phyloP scores from a whole-genome alignment of 768 basidiomycete genomes.

The Boletus rubroflammeus region DNA sequence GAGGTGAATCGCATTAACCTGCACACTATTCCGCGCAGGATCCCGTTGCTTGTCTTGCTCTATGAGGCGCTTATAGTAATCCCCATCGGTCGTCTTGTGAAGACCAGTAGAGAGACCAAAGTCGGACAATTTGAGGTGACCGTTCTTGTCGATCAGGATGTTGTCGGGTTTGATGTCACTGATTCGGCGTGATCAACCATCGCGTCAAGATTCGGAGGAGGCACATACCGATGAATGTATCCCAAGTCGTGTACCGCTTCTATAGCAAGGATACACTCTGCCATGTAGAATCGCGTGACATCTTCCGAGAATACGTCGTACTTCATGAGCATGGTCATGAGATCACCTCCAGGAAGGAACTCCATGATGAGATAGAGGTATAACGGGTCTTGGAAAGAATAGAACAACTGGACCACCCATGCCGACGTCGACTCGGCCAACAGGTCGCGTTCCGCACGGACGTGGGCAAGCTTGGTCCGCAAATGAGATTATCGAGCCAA shows the following conservation, averaged over 20 bases:
- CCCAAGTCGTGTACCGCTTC: conserved; percentile 98
- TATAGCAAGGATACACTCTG: conserved; percentile 95
- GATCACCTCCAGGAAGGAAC: conserved; percentile 87
- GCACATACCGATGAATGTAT: conserved; percentile 89
- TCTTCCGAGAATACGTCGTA: conserved; percentile 99
- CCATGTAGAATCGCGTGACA: conserved; percentile 98
- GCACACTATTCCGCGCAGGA: conserved; percentile 86
- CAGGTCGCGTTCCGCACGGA: conserved; percentile 95
- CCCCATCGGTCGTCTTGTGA: conserved; percentile 93
- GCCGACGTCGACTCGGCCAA: conserved; percentile 94
- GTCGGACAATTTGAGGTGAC: conserved; percentile 96
- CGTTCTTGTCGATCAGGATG: conserved; percentile 94
- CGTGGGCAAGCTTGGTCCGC: conserved; percentile 78
- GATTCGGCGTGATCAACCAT: conserved; percentile 9
- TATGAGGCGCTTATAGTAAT: conserved; percentile 88
- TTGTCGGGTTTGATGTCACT: conserved; percentile 99
- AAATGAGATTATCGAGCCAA: conserved; percentile 5
- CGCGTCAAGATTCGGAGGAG: not conserved
- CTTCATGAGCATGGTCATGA: conserved; percentile 99
- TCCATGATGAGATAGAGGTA: conserved; percentile 99
- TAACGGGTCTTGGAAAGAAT: conserved; percentile 94
- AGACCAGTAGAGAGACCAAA: conserved; percentile 97
- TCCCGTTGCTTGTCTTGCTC: conserved; percentile 69
- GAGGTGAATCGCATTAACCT: conserved; percentile 95
- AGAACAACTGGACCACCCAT: conserved; percentile 97